Base-by-base conservation (phyloP, 192 early-diverging fungal genomes). In the Backusella macrospora region DNA sequence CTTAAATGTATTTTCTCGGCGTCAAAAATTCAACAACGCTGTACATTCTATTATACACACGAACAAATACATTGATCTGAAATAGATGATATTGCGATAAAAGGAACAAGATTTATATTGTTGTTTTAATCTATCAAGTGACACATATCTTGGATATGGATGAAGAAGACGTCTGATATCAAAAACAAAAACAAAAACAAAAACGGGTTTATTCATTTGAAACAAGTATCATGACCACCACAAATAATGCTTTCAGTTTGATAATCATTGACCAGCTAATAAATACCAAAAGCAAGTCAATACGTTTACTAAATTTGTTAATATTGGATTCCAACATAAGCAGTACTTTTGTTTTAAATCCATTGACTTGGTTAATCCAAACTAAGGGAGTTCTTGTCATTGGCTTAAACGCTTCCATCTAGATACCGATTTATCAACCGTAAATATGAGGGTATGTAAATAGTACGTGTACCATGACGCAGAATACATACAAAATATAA, bases 71-170 rank as follows among this genome's bases (percentile, higher is more conserved):
- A 34, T 34, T 34, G 29, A 2, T 34, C 29, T 34, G 29, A 34
- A 34, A 34, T 34, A 2, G 29, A 34, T 34, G 29, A 34, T 34
- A 34, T 34, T 34, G 29, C 29, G 29, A 34, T 34, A 34, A 34
- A 34, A 34, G 2, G 29, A 34, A 34, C 29, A 34, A 34, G 29
- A 34, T 34, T 34, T 34, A 0, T 34, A 34, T 34, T 34, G 29
- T 34, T 34, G 29, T 34, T 34, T 8, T 8, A n/a, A 52, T 52
- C n/a, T 52, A 18, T 52, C 49, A 52, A 52, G 15, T 52, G 49
- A 52, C 49, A 52, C 49, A 52, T 52, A 52, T n/a, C 49, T 52
- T 52, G 18, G 49, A n/a, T 52, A 21, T 21, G 49, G 18, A 52
- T 52, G 49, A 52, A n/a, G 49, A 18, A 0, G 18, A 52, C n/a